phyloP scores from a whole-genome alignment of 768 basidiomycete species.

The Chalciporus pseudorubinellus region DNA sequence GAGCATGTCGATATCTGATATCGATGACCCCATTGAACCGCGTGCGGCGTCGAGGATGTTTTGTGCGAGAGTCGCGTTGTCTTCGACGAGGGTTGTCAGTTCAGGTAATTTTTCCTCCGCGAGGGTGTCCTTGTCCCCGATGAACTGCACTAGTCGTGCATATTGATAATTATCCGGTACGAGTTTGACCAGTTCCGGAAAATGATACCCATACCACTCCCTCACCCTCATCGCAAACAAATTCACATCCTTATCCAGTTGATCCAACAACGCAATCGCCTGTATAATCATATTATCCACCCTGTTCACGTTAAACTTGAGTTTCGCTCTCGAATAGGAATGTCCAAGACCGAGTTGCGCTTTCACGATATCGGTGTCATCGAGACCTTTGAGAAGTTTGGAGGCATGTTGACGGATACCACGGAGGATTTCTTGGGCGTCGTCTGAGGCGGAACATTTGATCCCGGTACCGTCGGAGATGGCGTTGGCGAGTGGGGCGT shows the following conservation, averaged over 20 bases:
- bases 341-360: conserved; percentile 97
- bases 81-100: conserved; percentile 75
- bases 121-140: conserved; percentile 85
- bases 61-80: conserved; percentile 81
- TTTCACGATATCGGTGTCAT: conserved; percentile 82
- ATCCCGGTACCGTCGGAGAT: conserved; percentile 74
- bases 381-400: conserved; percentile 86
- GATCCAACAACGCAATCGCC: conserved; percentile 96
- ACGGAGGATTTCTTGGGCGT: conserved; percentile 81
- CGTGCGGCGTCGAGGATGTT: conserved; percentile 94
- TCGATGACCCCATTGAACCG: conserved; percentile 90
- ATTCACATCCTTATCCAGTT: conserved; percentile 99
- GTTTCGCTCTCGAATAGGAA: conserved; percentile 95
- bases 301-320: conserved; percentile 96
- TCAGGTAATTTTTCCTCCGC: conserved; percentile 78
- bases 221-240: conserved; percentile 97
- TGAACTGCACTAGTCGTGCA: conserved; percentile 78
- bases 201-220: conserved; percentile 99
- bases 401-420: conserved; percentile 90
- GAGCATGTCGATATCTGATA: conserved; percentile 91
- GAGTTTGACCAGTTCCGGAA: conserved; percentile 92
- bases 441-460: conserved; percentile 78
- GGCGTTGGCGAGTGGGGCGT: conserved; percentile 67
- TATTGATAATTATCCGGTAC: conserved; percentile 95
- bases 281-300: conserved; percentile 99